These are phyloP conservation scores for Sporodiniella umbellata DNA, from an alignment of 371 early-diverging fungal species.

Conservation along the genomic window DNA sequence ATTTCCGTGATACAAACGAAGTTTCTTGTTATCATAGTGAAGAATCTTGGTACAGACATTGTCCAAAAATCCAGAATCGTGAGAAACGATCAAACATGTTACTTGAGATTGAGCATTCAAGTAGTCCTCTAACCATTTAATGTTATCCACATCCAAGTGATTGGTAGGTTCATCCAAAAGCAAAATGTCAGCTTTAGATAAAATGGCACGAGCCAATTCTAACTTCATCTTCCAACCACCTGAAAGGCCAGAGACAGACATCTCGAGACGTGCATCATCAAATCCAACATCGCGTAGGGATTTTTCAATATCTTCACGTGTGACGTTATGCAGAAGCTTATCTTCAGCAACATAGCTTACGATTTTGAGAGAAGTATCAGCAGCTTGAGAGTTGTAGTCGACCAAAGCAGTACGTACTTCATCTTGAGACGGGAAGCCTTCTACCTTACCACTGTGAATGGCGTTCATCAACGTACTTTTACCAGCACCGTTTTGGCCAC, in stretches of 20 bases:
- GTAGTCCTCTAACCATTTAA: constrained; percentile 94
- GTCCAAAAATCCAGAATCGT: constrained; percentile 97
- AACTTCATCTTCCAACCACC: constrained; percentile 93
- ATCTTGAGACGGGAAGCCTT: constrained; percentile 73
- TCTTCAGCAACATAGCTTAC: constrained; percentile 62
- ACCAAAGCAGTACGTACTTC: constrained; percentile 69
- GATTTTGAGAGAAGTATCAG: constrained; percentile 59
- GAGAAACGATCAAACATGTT: constrained; percentile 97
- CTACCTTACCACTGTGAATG: constrained; percentile 69
- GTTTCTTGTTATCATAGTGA: constrained; percentile 73
- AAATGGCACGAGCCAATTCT: constrained; percentile 79
- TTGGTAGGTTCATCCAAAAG: constrained; percentile 98
- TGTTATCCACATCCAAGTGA: constrained; percentile 88
- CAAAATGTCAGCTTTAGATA: constrained; percentile 86
- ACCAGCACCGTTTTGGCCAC: constrained; percentile 90
- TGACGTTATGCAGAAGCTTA: constrained; percentile 39
- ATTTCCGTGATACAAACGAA: constrained; percentile 67
- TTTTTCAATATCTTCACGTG: constrained; percentile 52
- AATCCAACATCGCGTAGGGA: constrained; percentile 65
- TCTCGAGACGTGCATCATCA: constrained; percentile 52
- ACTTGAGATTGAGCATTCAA: constrained; percentile 91
- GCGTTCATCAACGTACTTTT: constrained; percentile 90
- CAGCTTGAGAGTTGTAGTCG: constrained; percentile 73
- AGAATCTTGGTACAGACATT: constrained; percentile 79
- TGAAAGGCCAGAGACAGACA: constrained; percentile 64